These are phyloP conservation scores for Condylostoma magnum DNA, from an alignment of 169 alveolate genomes.

Conservation along the genomic window DNA sequence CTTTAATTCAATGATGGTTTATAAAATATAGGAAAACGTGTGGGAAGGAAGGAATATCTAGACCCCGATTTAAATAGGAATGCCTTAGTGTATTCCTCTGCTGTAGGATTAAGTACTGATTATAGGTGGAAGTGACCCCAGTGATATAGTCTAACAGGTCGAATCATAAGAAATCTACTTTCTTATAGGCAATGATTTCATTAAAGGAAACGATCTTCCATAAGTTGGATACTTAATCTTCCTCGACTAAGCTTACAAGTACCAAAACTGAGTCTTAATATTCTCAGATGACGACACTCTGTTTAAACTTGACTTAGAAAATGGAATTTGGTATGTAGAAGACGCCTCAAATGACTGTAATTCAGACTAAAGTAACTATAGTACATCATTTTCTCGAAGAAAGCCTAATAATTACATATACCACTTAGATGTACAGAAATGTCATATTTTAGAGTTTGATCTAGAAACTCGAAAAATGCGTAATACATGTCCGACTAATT, in stretches of 20 bases:
- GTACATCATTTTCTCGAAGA: too few species aligned
- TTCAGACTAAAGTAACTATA: too few species aligned
- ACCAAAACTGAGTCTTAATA: background rate
- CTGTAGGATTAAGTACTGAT: background rate
- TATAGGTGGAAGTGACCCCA: slow-evolving; percentile 27
- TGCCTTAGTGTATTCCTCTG: slow-evolving; percentile 7
- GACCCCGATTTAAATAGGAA: background rate
- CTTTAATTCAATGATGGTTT: background rate
- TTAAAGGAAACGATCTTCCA: background rate
- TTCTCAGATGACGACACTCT: slow-evolving; percentile 13
- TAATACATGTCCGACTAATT: slow-evolving; percentile 5
- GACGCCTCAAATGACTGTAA: too few species aligned
- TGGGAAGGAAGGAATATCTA: background rate
- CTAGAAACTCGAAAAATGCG: background rate
- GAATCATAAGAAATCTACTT: slow-evolving; percentile 4
- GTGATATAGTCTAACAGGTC: background rate
- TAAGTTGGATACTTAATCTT: slow-evolving; percentile 2
- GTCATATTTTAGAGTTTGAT: slow-evolving; percentile 21
- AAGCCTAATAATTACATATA: background rate
- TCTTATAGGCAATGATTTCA: background rate
- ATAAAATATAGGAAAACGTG: background rate
- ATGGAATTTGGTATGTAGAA: background rate
- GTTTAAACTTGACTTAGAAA: background rate
- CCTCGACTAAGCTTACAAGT: background rate
- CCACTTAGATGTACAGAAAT: background rate